Conservation (phyloP, 345 rosid species). For the Citrus unshiu region DNA sequence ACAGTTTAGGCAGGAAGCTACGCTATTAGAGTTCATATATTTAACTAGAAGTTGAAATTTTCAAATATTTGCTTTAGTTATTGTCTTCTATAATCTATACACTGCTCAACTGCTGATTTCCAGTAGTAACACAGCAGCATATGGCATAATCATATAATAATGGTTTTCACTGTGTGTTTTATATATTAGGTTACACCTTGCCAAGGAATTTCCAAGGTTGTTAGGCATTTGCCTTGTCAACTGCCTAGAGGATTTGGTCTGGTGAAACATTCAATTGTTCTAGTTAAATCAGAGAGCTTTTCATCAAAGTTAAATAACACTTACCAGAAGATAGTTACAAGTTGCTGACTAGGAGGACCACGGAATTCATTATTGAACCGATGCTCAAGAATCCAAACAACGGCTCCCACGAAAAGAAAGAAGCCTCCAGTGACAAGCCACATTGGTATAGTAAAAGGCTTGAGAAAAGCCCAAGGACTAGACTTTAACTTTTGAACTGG, state of each 20-base stretch:
- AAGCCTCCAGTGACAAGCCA: slow-evolving; percentile 80
- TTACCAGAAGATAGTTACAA: slow-evolving; percentile 79
- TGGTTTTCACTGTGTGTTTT: not conserved
- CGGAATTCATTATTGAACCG: slow-evolving; percentile 81
- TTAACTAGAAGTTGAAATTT: not conserved
- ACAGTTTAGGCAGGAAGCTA: not conserved
- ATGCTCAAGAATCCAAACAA: slow-evolving; percentile 98
- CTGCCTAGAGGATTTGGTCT: not conserved
- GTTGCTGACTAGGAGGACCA: slow-evolving; percentile 82
- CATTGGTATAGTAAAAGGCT: slow-evolving; percentile 81
- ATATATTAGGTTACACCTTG: too few relatives aligned
- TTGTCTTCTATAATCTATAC: not conserved
- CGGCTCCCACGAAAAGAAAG: slow-evolving; percentile 85
- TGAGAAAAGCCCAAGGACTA: slow-evolving; percentile 93
- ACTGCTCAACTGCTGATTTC: not conserved
- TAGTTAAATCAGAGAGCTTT: not conserved
- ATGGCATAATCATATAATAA: not conserved
- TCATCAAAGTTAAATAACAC: slow-evolving; percentile 15
- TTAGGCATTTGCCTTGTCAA: not conserved
- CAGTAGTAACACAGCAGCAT: not conserved
- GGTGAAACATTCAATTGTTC: not conserved
- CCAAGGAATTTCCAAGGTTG: not conserved
- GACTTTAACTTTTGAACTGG: slow-evolving; percentile 65
- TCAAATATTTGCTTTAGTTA: not conserved
- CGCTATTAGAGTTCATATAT: not conserved